Base-by-base conservation (phyloP, 2,329 filamentous ascomycete species). In the Fusarium sterilihyphosum region DNA sequence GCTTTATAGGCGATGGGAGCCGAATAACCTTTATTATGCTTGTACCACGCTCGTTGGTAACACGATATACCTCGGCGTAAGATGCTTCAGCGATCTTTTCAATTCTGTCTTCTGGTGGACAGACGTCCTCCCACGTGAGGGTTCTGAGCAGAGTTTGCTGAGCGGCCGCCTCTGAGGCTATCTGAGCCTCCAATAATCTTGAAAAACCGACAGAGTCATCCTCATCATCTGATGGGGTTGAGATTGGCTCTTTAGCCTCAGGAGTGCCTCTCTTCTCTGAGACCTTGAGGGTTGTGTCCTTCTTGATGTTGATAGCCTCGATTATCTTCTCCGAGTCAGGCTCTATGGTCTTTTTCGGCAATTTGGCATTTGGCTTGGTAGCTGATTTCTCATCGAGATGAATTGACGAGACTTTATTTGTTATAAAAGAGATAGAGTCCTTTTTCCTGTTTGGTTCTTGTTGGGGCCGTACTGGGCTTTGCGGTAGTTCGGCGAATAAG, bases 31-130 rank as follows among this genome's bases (percentile, higher is more conserved):
- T 92, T 81, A 92, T 89, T 76, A 92, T 91, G 79, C 89, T 91
- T 33, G 88, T 90, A 14, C 89, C 90, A 22, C 86, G 84, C 50
- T 85, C 83, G 77, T 91, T 92, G 53, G 84, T 88, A 73, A 92
- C 85, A 16, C 89, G 88, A 75, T 92, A 92, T 16, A 92, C 89
- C 78, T 92, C 90, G 11, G 90, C 90, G 74, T 89, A 92, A 5
- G 90, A 92, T 10, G 90, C 90, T 78, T 92, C 90, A 16, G 90
- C 90, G 58, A 92, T 92, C 81, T 92, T 92, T 49, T 86, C 84
- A 56, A 92, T 89, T 41, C 81, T 80, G 75, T 88, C 86, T 22
- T 84, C 85, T 0, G 84, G 81, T 0, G 87, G 86, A 56, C 89
- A 89, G 37, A 92, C 84, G 60, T 91, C 89, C 37, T 85, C 81